Base-by-base conservation (phyloP, 2,329 filamentous ascomycete genomes). In the Acarospora socialis region DNA sequence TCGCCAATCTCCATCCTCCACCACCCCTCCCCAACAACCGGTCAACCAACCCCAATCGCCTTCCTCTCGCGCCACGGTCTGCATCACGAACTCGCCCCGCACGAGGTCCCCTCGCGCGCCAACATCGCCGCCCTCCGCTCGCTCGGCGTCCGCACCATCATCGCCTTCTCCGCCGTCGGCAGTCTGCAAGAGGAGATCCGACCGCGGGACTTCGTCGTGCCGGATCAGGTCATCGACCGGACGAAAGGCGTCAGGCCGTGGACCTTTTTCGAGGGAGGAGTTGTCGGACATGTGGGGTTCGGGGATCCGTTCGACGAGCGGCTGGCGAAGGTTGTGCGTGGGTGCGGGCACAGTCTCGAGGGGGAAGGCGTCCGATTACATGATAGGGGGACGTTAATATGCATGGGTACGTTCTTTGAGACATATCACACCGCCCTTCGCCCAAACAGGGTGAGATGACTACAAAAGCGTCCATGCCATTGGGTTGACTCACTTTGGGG, bases 71-170 rank as follows among this genome's bases (percentile, higher is more conserved):
- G 90, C 26, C 90, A 98, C 59, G 90, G 90, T 43, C 54, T 74
- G 8, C 68, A 90, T 69, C 90, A 98, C 63, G 72, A 94, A 57
- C 68, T 81, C 44, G 83, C 86, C 4, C 90, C 90, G 0, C 86
- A 94, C 52, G 90, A 98, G 60, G 81, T 98, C n/a, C 84, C 86
- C 37, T 73, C 77, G 43, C 82, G 82, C 42, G 90, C 90, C 58
- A 98, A 95, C 65, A 92, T 98, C 49, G 87, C 90, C n/a, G 90
- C 90, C n/a, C 68, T 98, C 41, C 77, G 90, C 43, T 76, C 73
- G 47, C 67, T 98, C 39, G 90, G 90, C 44, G 90, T 95, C 27
- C 77, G 86, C 49, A 81, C 75, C 53, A 73, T 95, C 54, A 81
- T 98, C 52, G 84, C 87, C 42, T 98, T 98, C 65, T 87, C 79